phyloP scores from a whole-genome alignment of 129 eudicot genomes.

The Helichrysum umbraculigerum region DNA sequence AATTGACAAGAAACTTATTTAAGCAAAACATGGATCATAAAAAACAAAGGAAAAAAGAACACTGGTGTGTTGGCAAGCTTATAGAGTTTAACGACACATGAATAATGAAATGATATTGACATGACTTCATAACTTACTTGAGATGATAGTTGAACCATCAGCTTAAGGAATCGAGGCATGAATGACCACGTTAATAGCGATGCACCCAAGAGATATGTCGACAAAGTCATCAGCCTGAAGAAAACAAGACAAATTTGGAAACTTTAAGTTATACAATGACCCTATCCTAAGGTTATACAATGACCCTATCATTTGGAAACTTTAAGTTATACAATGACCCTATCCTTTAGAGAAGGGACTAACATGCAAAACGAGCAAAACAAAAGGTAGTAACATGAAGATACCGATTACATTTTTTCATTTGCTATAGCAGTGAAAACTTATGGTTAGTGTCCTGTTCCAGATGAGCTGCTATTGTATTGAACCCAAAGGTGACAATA shows the following conservation, averaged over 20 bases:
- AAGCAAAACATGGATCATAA: background rate
- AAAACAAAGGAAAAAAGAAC: background rate
- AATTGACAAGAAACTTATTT: background rate
- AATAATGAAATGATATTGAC: background rate
- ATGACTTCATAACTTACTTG: slow-evolving; percentile 64
- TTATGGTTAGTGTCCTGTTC: slow-evolving; percentile 1
- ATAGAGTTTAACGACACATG: background rate
- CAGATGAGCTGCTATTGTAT: slow-evolving; percentile 11
- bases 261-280: slow-evolving; percentile 10
- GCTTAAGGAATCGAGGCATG: slow-evolving; percentile 86
- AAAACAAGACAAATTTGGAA: background rate
- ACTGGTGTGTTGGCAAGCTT: background rate
- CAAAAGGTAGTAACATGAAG: background rate
- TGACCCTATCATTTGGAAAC: background rate
- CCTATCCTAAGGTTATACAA: background rate
- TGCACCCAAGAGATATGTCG: slow-evolving; percentile 70
- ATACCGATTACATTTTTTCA: slow-evolving; percentile 2
- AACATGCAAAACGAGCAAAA: slow-evolving; percentile 2
- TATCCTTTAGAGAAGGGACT: background rate
- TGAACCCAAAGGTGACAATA: slow-evolving; percentile 3
- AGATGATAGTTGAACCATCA: slow-evolving; percentile 84
- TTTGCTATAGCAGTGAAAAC: slow-evolving; percentile 2
- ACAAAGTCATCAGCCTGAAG: slow-evolving; percentile 72
- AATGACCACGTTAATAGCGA: slow-evolving; percentile 79
- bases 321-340: too few species aligned